A percentile compares a stretch with the other conserved stretches of the same genome.
phyloP scores from a whole-genome alignment of 2,329 filamentous ascomycete genomes.

The Fusarium caatingaense region DNA sequence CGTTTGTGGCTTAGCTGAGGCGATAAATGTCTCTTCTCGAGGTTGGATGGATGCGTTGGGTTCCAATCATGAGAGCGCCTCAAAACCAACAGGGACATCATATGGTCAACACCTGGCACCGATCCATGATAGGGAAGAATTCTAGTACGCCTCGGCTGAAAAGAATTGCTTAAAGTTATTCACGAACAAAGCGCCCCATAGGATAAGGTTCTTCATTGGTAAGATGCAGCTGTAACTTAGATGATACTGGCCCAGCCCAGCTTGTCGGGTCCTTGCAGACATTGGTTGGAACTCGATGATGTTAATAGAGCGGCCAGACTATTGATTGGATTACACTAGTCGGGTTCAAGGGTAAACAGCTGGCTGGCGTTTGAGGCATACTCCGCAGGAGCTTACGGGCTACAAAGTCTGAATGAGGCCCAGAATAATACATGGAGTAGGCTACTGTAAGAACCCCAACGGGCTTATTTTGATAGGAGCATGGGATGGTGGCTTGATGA shows the following conservation, averaged over 20 bases:
- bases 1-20: conserved; percentile 25
- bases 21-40: background rate
- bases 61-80: conserved; percentile 30
- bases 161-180: background rate
- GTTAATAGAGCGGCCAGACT: background rate
- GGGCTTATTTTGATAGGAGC: conserved; percentile 18
- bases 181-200: background rate
- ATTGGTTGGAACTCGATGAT: background rate
- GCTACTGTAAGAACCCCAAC: conserved; percentile 5
- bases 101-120: conserved; percentile 1
- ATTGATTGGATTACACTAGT: conserved; percentile 8
- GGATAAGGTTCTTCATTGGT: conserved; percentile 6
- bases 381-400: conserved; percentile 19
- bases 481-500: conserved; percentile 24
- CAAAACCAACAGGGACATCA: conserved; percentile 3
- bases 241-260: conserved; percentile 22
- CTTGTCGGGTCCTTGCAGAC: conserved; percentile 21
- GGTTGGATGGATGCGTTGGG: conserved; percentile 27
- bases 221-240: conserved; percentile 3
- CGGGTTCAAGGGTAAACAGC: conserved; percentile 7
- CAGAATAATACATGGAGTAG: background rate
- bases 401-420: conserved; percentile 32
- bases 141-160: background rate
- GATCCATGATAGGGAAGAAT: background rate
- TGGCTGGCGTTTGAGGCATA: conserved; percentile 21